Evolutionary conservation across 2,329 filamentous ascomycete genomes (phyloP), one percentile per base, ranked within the genome.

Genomic region (Samsoniella hepiali): DNA sequence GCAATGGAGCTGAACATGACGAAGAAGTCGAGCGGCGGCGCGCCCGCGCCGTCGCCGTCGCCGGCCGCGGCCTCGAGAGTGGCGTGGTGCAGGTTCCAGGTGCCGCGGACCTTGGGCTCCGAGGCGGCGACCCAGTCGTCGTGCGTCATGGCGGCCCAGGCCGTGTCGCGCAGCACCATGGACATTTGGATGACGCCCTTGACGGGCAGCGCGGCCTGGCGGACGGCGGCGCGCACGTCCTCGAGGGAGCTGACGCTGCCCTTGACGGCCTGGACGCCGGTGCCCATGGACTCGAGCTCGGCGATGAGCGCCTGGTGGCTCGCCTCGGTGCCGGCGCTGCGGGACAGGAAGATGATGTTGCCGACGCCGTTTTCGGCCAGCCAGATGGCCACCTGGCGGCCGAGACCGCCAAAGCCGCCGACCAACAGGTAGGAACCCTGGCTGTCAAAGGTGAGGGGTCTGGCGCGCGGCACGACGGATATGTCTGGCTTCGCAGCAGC

Each of bases 321-420:
- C 27, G 11, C 3, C 3, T 53, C 50, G 17, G 50, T 53, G 15
- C 50, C 50, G 31, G 50, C 50, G 11, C 50, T 53, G 5, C 53
- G 53, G 32, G 55, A 58, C 22, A 82, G 73, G 9, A 81, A 73
- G 1, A 79, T 75, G n/a, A 82, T 68, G 63, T 78, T 74, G 7
- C 74, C 72, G 3, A 79, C 80, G 3, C 80, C 80, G 38, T 77
- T 74, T 47, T 71, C 70, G 8, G 77, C 72, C 78, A 82, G 79
- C 77, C 78, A 81, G 1, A 73, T 73, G 10, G 77, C 72, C 69
- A 82, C 76, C 65, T 75, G 78, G 40, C 76, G 73, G 6, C 79
- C 80, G n/a, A 82, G 72, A 17, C 78, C 80, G 32, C 79, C 80
- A 0, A 78, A 77, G 27, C 79, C 78, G n/a, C 80, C 80, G 38